Base-by-base conservation (phyloP, 2,329 filamentous ascomycete genomes). In the Didymella exigua region DNA sequence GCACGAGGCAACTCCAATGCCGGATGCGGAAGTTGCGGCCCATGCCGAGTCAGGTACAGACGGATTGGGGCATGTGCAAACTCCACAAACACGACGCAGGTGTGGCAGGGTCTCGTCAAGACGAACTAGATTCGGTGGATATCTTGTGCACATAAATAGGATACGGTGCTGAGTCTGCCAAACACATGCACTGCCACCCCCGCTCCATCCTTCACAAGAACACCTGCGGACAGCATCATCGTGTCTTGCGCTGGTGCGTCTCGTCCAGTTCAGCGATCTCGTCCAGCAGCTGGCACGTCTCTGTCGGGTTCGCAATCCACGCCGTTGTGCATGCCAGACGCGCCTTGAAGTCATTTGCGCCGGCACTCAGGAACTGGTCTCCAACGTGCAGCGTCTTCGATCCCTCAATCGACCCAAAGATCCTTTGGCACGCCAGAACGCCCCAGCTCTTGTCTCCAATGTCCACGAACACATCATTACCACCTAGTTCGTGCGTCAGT, bases 361-460 rank as follows among this genome's bases (percentile, higher is more conserved):
- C 72, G 3, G 93, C 93, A 58, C 90, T 96, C 60, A 99, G 78
- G 75, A 99, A 99, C 77, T 99, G 95, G 76, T 99, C 86, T 13
- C 95, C 95, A 4, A 99, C 91, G 76, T 99, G 95, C 54, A 99
- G 81, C 8, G 93, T 97, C 69, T 89, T 89, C 61, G 88, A 85
- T 3, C 87, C 89, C 44, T 83, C 81, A 64, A 97, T 85, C 1
- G 81, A 85, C 4, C 89, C 89, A 72, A 97, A 96, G 80, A 91
- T 96, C 54, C 88, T 84, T 78, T 99, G 95, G 73, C 93, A 97
- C 4, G 93, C 91, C 29, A 90, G 83, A 2, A 99, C 95, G 61
- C 95, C 95, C 89, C 93, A 96, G 48, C 89, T 92, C 78, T 99
- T 99, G 78, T 99, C 95, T 51, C 95, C 95, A 69, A 99, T 97